These are phyloP conservation scores for Suhomyces canberraensis DNA, from an alignment of 805 yeast genomes.

Conservation along the genomic window DNA sequence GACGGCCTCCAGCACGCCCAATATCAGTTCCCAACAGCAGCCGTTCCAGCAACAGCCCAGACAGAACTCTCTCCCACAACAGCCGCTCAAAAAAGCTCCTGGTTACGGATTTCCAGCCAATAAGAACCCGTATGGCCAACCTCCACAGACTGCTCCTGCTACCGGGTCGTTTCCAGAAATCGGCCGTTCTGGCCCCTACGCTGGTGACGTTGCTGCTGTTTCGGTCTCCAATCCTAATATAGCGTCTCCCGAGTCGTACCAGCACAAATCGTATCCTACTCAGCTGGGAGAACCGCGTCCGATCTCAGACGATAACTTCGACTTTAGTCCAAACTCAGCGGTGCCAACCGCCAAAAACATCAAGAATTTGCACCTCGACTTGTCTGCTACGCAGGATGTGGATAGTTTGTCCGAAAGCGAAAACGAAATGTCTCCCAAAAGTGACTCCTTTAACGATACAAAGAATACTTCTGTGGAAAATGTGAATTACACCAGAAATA, in stretches of 20 bases:
- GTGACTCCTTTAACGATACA: constrained; percentile 7
- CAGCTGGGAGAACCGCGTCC: background rate
- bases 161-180: background rate
- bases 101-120: constrained; percentile 4
- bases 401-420: constrained; percentile 8
- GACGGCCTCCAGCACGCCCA: constrained; percentile 8
- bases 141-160: constrained; percentile 4
- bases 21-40: constrained; percentile 3
- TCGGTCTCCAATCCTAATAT: background rate
- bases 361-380: constrained; percentile 21
- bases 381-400: constrained; percentile 1
- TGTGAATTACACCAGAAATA: too few species aligned
- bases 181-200: background rate
- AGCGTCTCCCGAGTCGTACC: constrained; percentile 5
- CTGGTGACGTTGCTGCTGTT: background rate
- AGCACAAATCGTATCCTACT: background rate
- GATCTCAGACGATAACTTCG: constrained; percentile 8
- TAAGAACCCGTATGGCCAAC: constrained; percentile 4
- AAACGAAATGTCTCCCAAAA: constrained; percentile 5
- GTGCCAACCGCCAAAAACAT: constrained; percentile 14
- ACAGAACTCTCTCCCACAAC: constrained; percentile 3
- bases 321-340: constrained; percentile 13
- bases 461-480: constrained; percentile 7
- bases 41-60: background rate
- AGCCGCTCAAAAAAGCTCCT: background rate